These are phyloP conservation scores for Heliosperma pusillum DNA, from an alignment of 148 eudicot genomes.

Conservation along the genomic window DNA sequence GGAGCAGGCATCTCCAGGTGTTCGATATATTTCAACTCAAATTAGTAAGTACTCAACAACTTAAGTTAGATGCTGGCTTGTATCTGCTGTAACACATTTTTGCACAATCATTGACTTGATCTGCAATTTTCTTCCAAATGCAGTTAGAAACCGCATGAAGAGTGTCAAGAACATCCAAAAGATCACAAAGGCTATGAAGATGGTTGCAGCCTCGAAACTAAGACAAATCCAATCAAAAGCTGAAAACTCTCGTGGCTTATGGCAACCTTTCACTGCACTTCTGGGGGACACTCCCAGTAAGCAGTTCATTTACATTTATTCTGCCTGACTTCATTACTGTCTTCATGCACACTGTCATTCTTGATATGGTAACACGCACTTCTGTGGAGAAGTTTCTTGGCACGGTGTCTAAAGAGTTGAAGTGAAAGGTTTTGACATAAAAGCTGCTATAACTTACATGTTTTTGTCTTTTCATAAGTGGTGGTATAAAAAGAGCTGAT, in stretches of 20 bases:
- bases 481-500: background rate
- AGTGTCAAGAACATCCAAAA: conserved; percentile 95
- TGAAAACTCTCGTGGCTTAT: conserved; percentile 94
- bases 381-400: background rate
- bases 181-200: conserved; percentile 99
- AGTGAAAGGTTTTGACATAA: background rate
- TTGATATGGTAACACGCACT: background rate
- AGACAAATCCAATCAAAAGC: conserved; percentile 82
- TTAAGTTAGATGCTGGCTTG: background rate
- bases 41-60: conserved; percentile 43
- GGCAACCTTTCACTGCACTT: conserved; percentile 99
- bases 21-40: conserved; percentile 83
- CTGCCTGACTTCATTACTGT: background rate
- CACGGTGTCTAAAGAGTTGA: background rate
- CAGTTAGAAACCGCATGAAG: conserved; percentile 98
- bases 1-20: conserved; percentile 66
- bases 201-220: conserved; percentile 99
- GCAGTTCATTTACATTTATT: conserved; percentile 19
- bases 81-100: background rate
- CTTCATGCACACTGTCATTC: background rate
- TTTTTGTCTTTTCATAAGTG: background rate
- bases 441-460: background rate
- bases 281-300: conserved; percentile 95
- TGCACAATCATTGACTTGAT: background rate
- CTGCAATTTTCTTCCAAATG: conserved; percentile 14